phyloP scores from a whole-genome alignment of 148 eudicot species.

The Arctostaphylos glauca region DNA sequence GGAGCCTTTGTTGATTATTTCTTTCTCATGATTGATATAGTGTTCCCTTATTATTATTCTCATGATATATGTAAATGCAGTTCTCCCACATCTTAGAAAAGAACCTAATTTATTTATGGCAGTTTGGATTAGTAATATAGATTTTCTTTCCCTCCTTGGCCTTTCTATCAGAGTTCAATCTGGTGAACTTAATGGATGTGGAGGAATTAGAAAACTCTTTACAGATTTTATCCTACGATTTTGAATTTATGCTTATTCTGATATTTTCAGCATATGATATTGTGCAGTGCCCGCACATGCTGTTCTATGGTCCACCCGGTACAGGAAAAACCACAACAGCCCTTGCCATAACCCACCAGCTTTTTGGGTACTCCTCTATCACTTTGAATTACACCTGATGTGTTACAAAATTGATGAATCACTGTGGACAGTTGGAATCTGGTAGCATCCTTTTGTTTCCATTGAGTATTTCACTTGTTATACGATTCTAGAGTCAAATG shows the following conservation, averaged over 20 bases:
- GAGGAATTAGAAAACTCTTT: neutral
- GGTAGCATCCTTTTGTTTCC: neutral
- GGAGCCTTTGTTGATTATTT: neutral
- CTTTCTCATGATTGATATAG: neutral
- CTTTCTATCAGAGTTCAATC: neutral
- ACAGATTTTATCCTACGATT: neutral
- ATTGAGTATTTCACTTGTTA: neutral
- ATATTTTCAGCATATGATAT: constrained; percentile 15
- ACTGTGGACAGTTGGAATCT: neutral
- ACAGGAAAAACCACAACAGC: constrained; percentile 97
- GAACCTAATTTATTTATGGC: neutral
- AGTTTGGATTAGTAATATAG: neutral
- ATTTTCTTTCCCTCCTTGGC: neutral
- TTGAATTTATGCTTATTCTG: neutral
- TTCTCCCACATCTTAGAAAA: neutral
- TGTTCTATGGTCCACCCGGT: constrained; percentile 95
- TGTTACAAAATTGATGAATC: neutral
- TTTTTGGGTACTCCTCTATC: constrained; percentile 57
- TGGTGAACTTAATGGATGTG: neutral
- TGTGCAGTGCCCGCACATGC: constrained; percentile 88
- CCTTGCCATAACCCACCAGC: constrained; percentile 92
- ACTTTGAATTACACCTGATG: neutral
- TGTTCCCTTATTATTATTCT: neutral
- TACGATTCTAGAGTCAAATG: neutral
- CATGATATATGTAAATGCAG: neutral